Evolutionary conservation across 331 rosid genomes (phyloP).

Genomic region (Cydonia oblonga): DNA sequence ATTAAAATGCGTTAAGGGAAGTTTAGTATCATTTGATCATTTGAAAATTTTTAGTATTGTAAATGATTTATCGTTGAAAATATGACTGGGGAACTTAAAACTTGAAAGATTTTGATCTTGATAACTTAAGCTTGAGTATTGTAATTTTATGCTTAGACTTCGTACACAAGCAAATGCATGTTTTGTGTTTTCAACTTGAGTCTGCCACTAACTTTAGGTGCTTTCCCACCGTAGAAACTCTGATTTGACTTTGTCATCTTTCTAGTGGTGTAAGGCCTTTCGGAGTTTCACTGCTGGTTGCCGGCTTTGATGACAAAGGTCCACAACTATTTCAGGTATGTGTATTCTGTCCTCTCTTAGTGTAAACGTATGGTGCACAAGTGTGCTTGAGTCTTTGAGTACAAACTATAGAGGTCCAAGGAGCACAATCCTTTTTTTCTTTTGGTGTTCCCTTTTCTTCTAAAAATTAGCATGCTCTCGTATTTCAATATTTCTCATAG

Average conservation of each 20-base stretch:
- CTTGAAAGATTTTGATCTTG: not conserved
- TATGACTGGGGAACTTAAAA: too few species aligned
- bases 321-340: conserved; percentile 82
- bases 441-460: too few species aligned
- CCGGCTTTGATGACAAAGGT: conserved; percentile 87
- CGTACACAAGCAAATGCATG: not conserved
- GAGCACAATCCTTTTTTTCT: not conserved
- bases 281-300: conserved; percentile 80
- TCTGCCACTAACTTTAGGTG: not conserved
- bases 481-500: too few species aligned
- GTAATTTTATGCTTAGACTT: not conserved
- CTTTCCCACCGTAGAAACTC: not conserved
- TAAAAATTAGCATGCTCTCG: too few species aligned
- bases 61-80: too few species aligned
- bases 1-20: not conserved
- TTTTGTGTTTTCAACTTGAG: not conserved
- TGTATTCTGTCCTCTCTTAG: not conserved
- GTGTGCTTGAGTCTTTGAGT: not conserved
- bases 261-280: conserved; percentile 86
- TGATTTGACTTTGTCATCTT: not conserved
- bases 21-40: not conserved
- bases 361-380: not conserved
- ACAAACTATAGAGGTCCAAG: not conserved
- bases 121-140: not conserved
- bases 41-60: not conserved